phyloP scores from a whole-genome alignment of 73 alveolate genomes.

The Stentor roeselii region DNA sequence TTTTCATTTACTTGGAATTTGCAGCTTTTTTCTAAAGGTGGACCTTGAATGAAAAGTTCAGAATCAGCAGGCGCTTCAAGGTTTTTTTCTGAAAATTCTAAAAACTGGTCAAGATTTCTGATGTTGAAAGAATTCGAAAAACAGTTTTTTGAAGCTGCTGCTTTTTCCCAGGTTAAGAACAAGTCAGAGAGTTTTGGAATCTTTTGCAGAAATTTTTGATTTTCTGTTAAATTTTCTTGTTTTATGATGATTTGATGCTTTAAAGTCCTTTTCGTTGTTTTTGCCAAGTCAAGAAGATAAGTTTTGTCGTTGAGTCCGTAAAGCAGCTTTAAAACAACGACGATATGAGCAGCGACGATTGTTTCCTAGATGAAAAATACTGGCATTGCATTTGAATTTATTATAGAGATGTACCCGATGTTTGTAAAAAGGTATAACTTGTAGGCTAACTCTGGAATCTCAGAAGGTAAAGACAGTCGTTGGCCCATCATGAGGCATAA shows the following conservation, averaged over 20 bases:
- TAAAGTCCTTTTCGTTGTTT: neutral
- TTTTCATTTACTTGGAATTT: neutral
- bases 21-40: too few species aligned
- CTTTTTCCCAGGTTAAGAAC: neutral
- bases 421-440: neutral
- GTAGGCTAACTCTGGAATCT: neutral
- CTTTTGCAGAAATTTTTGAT: neutral
- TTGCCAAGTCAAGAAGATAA: neutral
- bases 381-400: neutral
- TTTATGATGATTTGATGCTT: too few species aligned
- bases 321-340: neutral
- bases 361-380: constrained; percentile 12
- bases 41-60: neutral
- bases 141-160: neutral
- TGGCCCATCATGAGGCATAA: neutral
- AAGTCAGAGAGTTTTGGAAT: neutral
- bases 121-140: neutral
- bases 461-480: neutral
- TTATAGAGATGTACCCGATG: neutral
- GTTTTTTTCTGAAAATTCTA: neutral
- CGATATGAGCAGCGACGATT: neutral
- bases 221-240: neutral
- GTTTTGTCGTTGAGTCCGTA: constrained; percentile 10
- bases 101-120: neutral
- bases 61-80: neutral